Base-by-base conservation (phyloP, 208 protist genomes). In the Trypanosoma lewisi region DNA sequence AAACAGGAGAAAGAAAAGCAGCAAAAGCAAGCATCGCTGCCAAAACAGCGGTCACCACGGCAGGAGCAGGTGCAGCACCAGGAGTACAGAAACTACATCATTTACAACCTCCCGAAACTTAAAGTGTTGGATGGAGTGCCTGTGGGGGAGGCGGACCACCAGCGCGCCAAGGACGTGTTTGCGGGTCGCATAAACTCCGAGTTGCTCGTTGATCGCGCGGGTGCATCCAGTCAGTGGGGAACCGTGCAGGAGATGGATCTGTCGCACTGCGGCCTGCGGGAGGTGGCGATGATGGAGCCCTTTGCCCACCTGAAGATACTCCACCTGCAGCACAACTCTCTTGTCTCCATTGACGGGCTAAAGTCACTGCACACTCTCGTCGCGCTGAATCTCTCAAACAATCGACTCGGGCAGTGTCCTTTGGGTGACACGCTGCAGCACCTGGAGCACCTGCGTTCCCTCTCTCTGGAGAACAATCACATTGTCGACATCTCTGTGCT, bases 41-140 rank as follows among this genome's bases (percentile, higher is more conserved):
- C n/a, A n/a, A n/a, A n/a, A n/a, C n/a, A n/a, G n/a, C 21, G 19
- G 37, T 4, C 21, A 14, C 21, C 50, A 11, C 14, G 47, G 31
- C 49, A 69, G 25, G 72, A 44, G 41, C 54, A 49, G 42, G n/a
- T n/a, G n/a, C 53, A 55, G 17, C 54, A 54, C 28, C 31, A 4
- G 12, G 80, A 90, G 36, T 91, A 87, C 60, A 79, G 95, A 4
- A 60, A 73, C 31, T 97, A 93, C 75, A 37, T 91, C 59, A 72
- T 98, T n/a, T 97, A 93, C 70, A 82, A 93, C 57, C 80, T 98
- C 25, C 83, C 82, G 4, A 84, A 82, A 59, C 78, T 98, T 44
- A 98, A 97, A 79, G 91, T 97, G 59, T 73, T 97, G 4, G 83
- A 95, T 75, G 83, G 87, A 4, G 51, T 83, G 21, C 55, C 85